phyloP scores from a whole-genome alignment of 495 filamentous ascomycete genomes.

The Tuber microsphaerosporum region DNA sequence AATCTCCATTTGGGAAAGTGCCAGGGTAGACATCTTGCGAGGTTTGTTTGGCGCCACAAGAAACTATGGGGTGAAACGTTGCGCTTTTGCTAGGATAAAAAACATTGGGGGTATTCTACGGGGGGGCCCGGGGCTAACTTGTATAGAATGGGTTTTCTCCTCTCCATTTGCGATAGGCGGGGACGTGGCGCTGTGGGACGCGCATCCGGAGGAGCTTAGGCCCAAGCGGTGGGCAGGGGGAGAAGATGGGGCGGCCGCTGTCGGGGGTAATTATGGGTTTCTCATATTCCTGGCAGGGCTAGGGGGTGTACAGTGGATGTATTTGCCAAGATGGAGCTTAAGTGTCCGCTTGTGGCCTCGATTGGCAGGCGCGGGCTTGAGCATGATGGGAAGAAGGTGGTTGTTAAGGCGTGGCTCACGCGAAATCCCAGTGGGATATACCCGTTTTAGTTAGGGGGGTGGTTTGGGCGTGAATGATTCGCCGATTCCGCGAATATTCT shows the following conservation, averaged over 20 bases:
- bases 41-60: too few relatives aligned
- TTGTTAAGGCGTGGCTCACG: slow-evolving; percentile 54
- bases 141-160: slow-evolving; percentile 23
- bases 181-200: slow-evolving; percentile 53
- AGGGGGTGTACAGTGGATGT: slow-evolving; percentile 59
- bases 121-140: too few relatives aligned
- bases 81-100: too few relatives aligned
- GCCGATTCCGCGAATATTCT: not conserved
- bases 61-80: too few relatives aligned
- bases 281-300: slow-evolving; percentile 58
- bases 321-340: slow-evolving; percentile 81
- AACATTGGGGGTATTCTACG: too few relatives aligned
- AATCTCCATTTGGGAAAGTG: too few relatives aligned
- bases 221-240: slow-evolving; percentile 54
- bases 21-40: too few relatives aligned
- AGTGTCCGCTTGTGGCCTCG: slow-evolving; percentile 66
- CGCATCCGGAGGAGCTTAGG: slow-evolving; percentile 41
- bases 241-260: slow-evolving; percentile 38
- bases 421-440: slow-evolving; percentile 61
- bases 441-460: slow-evolving; percentile 51
- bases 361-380: slow-evolving; percentile 67
- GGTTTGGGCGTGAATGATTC: slow-evolving; percentile 46
- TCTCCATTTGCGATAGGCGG: slow-evolving; percentile 59
- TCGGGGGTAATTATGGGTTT: slow-evolving; percentile 53
- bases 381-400: slow-evolving; percentile 49